Evolutionary conservation across 345 rosid genomes (phyloP).

Genomic region (Dipteronia sinensis): DNA sequence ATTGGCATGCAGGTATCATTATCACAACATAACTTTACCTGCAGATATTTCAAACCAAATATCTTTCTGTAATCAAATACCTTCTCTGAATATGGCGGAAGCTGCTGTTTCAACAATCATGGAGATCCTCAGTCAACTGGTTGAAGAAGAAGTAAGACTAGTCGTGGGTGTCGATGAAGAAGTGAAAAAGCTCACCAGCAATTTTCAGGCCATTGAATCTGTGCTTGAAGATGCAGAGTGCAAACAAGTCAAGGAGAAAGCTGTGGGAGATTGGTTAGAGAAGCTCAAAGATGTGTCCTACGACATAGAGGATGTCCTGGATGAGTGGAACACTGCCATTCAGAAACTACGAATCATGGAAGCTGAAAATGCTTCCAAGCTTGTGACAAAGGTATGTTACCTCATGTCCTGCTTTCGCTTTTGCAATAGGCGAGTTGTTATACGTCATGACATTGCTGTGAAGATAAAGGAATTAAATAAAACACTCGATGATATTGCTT

Average conservation of each 20-base stretch:
- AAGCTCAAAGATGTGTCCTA: background rate
- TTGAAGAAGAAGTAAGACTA: background rate
- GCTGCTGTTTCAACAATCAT: background rate
- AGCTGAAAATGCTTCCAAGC: background rate
- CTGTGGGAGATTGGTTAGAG: background rate
- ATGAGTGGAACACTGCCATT: background rate
- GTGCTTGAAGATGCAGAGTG: background rate
- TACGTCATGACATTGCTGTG: no score
- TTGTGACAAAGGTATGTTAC: no score
- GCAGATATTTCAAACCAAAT: background rate
- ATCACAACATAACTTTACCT: background rate
- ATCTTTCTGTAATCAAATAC: no score
- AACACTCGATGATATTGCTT: no score
- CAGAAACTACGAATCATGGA: background rate
- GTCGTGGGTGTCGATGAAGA: background rate
- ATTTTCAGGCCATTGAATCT: background rate
- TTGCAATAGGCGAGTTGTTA: no score
- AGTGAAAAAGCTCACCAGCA: background rate
- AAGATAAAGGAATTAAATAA: no score
- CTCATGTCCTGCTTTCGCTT: no score
- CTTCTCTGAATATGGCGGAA: background rate
- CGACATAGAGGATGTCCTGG: conserved; percentile 2
- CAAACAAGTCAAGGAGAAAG: background rate
- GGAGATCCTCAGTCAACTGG: background rate
- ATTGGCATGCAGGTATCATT: background rate